A percentile compares a stretch with the other conserved stretches of the same genome.
These are phyloP conservation scores for Aspergillus indologenus DNA, from an alignment of 495 filamentous ascomycete species.

Conservation along the genomic window DNA sequence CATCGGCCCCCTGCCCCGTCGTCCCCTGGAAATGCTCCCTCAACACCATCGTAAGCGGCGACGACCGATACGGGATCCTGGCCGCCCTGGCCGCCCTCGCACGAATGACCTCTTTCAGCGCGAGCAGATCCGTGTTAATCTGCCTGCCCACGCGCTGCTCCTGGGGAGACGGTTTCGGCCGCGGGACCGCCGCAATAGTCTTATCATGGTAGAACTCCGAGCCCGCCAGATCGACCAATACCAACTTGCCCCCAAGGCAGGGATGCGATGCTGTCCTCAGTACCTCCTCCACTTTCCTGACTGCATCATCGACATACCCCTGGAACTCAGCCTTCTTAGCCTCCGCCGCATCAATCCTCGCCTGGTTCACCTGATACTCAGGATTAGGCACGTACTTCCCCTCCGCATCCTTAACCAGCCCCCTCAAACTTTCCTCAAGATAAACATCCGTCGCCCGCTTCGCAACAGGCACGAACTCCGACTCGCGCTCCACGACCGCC, in stretches of 20 bases:
- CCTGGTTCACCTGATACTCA: constrained; percentile 19
- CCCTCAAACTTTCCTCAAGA: constrained; percentile 20
- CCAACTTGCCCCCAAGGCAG: constrained; percentile 25
- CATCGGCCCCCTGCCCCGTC: constrained; percentile 4
- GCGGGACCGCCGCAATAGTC: constrained; percentile 1
- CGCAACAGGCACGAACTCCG: constrained; percentile 24
- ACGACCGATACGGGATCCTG: constrained; percentile 26
- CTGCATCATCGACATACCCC: constrained; percentile 11
- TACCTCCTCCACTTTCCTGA: constrained; percentile 12
- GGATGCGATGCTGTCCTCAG: constrained; percentile 4
- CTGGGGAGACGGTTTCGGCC: constrained; percentile 20
- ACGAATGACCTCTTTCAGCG: constrained; percentile 30
- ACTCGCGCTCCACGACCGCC: constrained; percentile 22
- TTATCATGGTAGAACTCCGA: constrained; percentile 23
- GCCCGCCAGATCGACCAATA: constrained; percentile 30
- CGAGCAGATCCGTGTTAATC: constrained; percentile 30
- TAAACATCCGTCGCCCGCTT: constrained; percentile 27
- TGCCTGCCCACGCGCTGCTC: constrained; percentile 25
- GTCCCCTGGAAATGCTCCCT: constrained; percentile 21
- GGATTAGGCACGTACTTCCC: constrained; percentile 23
- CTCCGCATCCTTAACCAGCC: constrained; percentile 6
- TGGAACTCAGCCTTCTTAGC: constrained; percentile 24
- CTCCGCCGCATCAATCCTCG: constrained; percentile 24
- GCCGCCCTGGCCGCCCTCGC: constrained; percentile 14
- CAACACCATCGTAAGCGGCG: constrained; percentile 28